These are phyloP conservation scores for Geosmithia putterillii DNA, from an alignment of 2,329 filamentous ascomycete species.

Conservation along the genomic window DNA sequence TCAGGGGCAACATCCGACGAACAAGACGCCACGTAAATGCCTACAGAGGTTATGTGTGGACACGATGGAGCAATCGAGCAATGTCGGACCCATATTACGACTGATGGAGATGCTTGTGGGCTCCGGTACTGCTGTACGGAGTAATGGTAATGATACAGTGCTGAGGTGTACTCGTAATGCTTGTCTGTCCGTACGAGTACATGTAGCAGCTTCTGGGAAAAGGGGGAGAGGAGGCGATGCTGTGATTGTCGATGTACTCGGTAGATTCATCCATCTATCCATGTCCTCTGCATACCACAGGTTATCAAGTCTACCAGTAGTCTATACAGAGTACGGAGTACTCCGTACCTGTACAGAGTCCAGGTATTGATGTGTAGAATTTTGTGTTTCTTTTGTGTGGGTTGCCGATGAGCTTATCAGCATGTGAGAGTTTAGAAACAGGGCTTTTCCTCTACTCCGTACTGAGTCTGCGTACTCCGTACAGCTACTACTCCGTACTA, in stretches of 20 bases:
- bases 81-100: background rate
- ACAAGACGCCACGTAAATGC: background rate
- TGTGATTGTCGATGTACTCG: too few species aligned
- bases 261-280: too few species aligned
- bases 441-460: background rate
- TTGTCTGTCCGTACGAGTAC: background rate
- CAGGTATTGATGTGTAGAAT: too few species aligned
- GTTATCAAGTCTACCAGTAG: too few species aligned
- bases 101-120: background rate
- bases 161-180: background rate
- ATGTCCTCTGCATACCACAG: too few species aligned
- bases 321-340: too few species aligned
- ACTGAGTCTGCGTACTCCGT: too few species aligned
- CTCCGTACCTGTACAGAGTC: too few species aligned
- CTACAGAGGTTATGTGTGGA: background rate
- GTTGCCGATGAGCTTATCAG: background rate
- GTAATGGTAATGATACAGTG: background rate
- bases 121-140: background rate
- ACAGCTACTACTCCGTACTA: too few species aligned
- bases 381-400: background rate
- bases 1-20: background rate
- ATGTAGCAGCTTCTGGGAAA: too few species aligned
- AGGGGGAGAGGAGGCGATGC: background rate
- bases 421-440: background rate
- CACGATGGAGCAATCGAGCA: background rate